A percentile compares a stretch with the other conserved stretches of the same genome.
Conservation (phyloP, 1,139 yeast species). For the Saccharomyces hybrid region DNA sequence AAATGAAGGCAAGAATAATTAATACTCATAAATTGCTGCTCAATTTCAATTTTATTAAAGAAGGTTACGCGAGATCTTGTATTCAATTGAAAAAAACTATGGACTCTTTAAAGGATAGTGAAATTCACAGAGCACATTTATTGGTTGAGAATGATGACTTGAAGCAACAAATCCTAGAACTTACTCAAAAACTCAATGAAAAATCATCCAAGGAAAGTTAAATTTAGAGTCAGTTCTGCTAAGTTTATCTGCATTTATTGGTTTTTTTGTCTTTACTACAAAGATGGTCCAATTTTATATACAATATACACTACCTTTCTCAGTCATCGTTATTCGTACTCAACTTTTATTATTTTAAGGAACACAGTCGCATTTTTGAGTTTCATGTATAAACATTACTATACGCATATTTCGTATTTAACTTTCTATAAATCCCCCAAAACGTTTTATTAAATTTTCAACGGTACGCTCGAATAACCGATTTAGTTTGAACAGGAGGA, state of each 20-base stretch:
- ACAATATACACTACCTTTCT: background rate
- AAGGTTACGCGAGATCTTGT: constrained; percentile 30
- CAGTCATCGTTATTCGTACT: background rate
- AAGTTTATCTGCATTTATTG: background rate
- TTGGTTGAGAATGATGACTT: constrained; percentile 27
- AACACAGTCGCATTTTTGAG: background rate
- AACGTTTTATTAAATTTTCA: background rate
- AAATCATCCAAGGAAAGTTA: background rate
- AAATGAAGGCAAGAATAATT: constrained; percentile 28
- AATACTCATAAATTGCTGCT: constrained; percentile 29
- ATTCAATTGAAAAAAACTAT: constrained; percentile 30
- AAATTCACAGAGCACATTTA: constrained; percentile 31
- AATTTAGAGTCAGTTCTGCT: background rate
- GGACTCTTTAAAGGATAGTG: constrained; percentile 32
- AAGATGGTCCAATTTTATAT: background rate
- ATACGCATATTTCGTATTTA: background rate
- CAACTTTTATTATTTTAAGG: background rate
- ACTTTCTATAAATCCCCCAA: background rate
- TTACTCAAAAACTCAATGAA: background rate
- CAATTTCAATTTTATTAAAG: constrained; percentile 30
- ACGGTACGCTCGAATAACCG: background rate
- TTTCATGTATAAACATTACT: background rate
- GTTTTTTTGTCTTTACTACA: background rate
- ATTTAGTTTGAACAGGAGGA: background rate
- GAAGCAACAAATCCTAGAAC: constrained; percentile 11